Base-by-base conservation (phyloP, 768 basidiomycete species). In the Dacryopinax primogenitus region DNA sequence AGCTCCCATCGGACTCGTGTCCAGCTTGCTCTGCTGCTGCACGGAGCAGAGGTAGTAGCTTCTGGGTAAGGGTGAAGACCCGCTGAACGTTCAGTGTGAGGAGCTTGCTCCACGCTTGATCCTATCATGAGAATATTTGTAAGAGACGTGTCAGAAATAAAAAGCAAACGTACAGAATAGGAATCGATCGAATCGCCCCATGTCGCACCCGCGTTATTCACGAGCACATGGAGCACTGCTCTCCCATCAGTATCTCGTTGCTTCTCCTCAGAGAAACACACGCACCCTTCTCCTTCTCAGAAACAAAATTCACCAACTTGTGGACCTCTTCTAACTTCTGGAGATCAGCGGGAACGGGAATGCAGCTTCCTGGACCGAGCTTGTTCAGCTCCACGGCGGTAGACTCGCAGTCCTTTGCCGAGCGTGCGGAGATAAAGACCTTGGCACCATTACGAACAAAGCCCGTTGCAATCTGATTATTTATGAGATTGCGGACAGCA, bases 201-300 rank as follows among this genome's bases (percentile, higher is more conserved):
- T 18, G 79, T 77, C n/a, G 82, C 77, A 6, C 85, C 85, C 6
- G 83, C 83, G 66, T 86, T 86, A 73, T 87, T 86, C 65, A 87
- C 81, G 9, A 85, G 78, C 35, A 82, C 77, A 70, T 86, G 80
- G 35, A 86, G 71, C 0, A 72, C 78, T 45, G 9, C 51, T 6
- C 51, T 6, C 3, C 33, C 58, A 51, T n/a, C 21, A 35, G 64
- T 64, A 33, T 21, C 33, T 23, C 32, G 12, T 47, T 16, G 58
- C 3, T 23, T 21, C 51, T 26, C 30, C 23, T 58, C 35, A n/a
- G 26, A 1, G 23, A 36, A 30, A 32, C 21, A 18, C 26, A 68
- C 73, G 63, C 63, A 76, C 77, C 69, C 66, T 78, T 76, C 75
- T 87, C 86, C 70, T 77, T 76, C 62, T 76, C 76, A 62, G 76